These are phyloP conservation scores for Lactarius deliciosus DNA, from an alignment of 768 basidiomycete genomes.

Conservation along the genomic window DNA sequence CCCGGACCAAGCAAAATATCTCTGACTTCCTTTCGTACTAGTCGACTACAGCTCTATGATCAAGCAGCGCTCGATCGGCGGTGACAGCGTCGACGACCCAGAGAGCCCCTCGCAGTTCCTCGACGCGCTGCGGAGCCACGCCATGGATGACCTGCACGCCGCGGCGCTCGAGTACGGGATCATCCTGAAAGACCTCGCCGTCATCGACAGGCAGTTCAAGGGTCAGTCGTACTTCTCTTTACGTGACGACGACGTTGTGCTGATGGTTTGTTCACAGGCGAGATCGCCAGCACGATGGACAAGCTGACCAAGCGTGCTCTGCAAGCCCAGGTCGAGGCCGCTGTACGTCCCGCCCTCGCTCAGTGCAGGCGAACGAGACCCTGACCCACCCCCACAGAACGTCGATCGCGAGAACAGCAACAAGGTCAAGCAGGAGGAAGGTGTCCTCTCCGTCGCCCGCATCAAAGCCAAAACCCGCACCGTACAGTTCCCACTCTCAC, in stretches of 20 bases:
- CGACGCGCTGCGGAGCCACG: constrained; percentile 76
- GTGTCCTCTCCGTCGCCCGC: constrained; percentile 69
- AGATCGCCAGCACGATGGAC: constrained; percentile 83
- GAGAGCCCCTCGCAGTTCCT: constrained; percentile 77
- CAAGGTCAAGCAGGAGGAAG: constrained; percentile 83
- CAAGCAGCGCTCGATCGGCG: constrained; percentile 77
- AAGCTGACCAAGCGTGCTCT: constrained; percentile 80
- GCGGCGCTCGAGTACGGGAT: constrained; percentile 86
- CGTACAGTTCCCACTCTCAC: constrained; percentile 34
- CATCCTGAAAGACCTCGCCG: constrained; percentile 77
- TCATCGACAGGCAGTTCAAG: constrained; percentile 87
- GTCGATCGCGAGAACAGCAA: constrained; percentile 87
- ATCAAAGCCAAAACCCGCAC: constrained; percentile 69
- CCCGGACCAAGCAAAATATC: not conserved
- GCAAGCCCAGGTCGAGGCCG: constrained; percentile 86
- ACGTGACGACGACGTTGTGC: not conserved
- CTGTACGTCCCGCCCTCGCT: constrained; percentile 44
- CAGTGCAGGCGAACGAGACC: not conserved
- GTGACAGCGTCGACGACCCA: constrained; percentile 68
- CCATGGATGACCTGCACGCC: constrained; percentile 83
- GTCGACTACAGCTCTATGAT: constrained; percentile 65
- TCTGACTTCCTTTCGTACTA: constrained; percentile 11
- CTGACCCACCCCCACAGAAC: constrained; percentile 47
- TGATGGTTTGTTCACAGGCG: constrained; percentile 39
- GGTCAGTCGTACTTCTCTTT: constrained; percentile 35